Percentiles rank a stretch among this genome's conserved stretches.
Evolutionary conservation across 371 early-diverging fungal genomes (phyloP).

Genomic region (Syncephalastrum racemosum): DNA sequence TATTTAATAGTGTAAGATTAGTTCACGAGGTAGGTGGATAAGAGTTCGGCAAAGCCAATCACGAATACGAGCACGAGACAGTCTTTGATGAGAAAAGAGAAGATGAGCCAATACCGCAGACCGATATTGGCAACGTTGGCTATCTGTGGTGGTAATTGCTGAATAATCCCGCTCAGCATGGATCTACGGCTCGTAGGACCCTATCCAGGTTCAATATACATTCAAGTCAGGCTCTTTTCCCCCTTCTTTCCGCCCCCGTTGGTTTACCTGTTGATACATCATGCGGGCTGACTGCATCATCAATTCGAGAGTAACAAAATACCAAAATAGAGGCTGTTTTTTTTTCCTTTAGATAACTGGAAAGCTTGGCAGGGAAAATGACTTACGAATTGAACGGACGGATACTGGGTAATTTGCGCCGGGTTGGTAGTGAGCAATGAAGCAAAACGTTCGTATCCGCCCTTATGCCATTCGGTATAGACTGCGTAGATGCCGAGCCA

Average conservation of each 20-base stretch:
- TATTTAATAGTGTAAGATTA: slow-evolving; percentile 8
- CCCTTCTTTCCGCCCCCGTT: neutral
- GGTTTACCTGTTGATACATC: slow-evolving; percentile 48
- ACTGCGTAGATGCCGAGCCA: slow-evolving; percentile 50
- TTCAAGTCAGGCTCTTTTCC: neutral
- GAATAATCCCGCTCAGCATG: slow-evolving; percentile 7
- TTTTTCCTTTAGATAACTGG: neutral
- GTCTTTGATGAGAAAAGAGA: slow-evolving; percentile 58
- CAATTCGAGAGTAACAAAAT: slow-evolving; percentile 58
- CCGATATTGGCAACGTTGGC: slow-evolving; percentile 46
- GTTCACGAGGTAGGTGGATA: slow-evolving; percentile 13
- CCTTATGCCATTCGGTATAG: slow-evolving; percentile 44
- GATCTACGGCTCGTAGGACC: slow-evolving; percentile 41
- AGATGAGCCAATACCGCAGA: slow-evolving; percentile 61
- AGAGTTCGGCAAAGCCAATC: slow-evolving; percentile 47
- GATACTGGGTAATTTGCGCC: slow-evolving; percentile 8
- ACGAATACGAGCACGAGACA: slow-evolving; percentile 55
- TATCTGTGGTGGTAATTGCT: slow-evolving; percentile 54
- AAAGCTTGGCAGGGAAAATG: slow-evolving; percentile 1
- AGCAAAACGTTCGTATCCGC: slow-evolving; percentile 40
- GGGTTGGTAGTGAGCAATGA: slow-evolving; percentile 19
- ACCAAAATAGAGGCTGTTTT: slow-evolving; percentile 61
- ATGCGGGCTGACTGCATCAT: slow-evolving; percentile 55
- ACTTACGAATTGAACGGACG: slow-evolving; percentile 35
- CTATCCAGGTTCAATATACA: slow-evolving; percentile 9